Evolutionary conservation across 768 basidiomycete species (phyloP), one percentile per base, ranked within the genome.

Genomic region (Suillus decipiens): DNA sequence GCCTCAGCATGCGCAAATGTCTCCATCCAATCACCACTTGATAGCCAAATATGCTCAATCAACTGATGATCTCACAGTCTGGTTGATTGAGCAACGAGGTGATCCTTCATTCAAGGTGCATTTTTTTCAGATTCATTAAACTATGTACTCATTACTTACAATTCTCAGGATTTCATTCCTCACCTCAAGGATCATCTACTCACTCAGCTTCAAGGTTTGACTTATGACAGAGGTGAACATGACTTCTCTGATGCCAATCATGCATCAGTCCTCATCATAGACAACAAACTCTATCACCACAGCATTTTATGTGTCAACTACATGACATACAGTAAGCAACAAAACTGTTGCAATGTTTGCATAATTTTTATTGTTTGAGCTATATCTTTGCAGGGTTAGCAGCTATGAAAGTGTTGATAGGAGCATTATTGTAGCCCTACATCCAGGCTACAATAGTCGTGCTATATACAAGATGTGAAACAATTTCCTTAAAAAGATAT

Each of bases 271-370:
- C 31, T 62, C 1, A 67, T 80, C 24, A 48, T 56, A 1, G 61
- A 69, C 45, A 71, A 79, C 67, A 62, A 63, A 22, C 69, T 81
- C 2, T 81, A 76, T 55, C 8, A 33, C 0, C 78, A 79, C 67
- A 70, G 71, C 42, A 66, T 68, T 7, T 24, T 79, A 2, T 73
- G 72, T 0, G 54, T 75, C 60, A 71, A 77, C 61, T 75, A 75
- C 61, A 77, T 71, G 0, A 73, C 72, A 1, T 75, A 75, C n/a
- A n/a, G n/a, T n/a, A n/a, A n/a, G n/a, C n/a, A n/a, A n/a, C n/a
- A n/a, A n/a, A n/a, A n/a, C n/a, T n/a, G n/a, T n/a, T n/a, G n/a
- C n/a, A n/a, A n/a, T n/a, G n/a, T n/a, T n/a, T n/a, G n/a, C n/a
- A n/a, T n/a, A n/a, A n/a, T n/a, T n/a, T n/a, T n/a, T n/a, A n/a